Evolutionary conservation across 139 green algal genomes (phyloP).

Genomic region (Choricystis sp.): DNA sequence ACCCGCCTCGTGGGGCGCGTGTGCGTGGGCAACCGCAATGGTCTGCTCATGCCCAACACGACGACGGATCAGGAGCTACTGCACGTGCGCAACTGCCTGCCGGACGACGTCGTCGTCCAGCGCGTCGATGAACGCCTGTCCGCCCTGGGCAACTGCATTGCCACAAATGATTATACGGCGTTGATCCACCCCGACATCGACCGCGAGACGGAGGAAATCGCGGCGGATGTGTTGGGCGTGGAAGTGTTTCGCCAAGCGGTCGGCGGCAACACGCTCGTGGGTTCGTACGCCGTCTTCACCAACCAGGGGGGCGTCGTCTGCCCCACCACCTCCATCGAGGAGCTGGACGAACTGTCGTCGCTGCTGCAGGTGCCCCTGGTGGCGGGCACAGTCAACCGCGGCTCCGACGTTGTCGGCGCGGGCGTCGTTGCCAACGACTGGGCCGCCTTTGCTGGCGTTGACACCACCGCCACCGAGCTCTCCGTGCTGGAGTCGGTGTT

Average conservation of each 20-base stretch:
- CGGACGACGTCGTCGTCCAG: conserved; percentile 95
- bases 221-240: conserved; percentile 92
- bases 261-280: conserved; percentile 83
- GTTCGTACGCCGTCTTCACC: conserved; percentile 82
- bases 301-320: conserved; percentile 86
- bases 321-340: conserved; percentile 77
- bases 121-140: conserved; percentile 91
- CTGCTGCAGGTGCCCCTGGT: conserved; percentile 92
- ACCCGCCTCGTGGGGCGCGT: conserved; percentile 89
- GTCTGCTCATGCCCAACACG: conserved; percentile 87
- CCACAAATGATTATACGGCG: conserved; percentile 96
- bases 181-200: conserved; percentile 97
- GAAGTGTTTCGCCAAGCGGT: conserved; percentile 98
- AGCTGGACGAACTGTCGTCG: conserved; percentile 93
- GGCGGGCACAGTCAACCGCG: conserved; percentile 91
- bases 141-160: conserved; percentile 95
- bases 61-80: conserved; percentile 90
- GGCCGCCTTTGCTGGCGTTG: conserved; percentile 85
- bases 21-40: conserved; percentile 91
- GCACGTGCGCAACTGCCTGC: conserved; percentile 93
- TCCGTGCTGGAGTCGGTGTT: conserved; percentile 89
- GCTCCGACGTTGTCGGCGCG: conserved; percentile 79
- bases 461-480: conserved; percentile 95
- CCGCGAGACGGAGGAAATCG: conserved; percentile 82
- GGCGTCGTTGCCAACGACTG: conserved; percentile 89